Evolutionary conservation across 768 basidiomycete genomes (phyloP).

Genomic region (Kwoniella newhampshirensis): DNA sequence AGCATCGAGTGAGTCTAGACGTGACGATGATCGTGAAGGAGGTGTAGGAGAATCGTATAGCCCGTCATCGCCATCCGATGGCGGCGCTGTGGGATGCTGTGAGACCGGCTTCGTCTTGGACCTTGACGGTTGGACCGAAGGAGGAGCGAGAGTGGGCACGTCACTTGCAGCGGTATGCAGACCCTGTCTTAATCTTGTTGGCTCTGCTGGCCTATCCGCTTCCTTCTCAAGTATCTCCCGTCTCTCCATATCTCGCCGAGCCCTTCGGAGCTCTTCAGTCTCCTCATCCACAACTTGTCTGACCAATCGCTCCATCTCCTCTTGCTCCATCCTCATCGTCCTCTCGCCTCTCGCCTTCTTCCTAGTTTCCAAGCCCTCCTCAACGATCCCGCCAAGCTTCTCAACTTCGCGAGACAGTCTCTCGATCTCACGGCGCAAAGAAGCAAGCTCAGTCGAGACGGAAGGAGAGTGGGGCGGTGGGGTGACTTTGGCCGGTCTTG

Average conservation of each 20-base stretch:
- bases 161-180: conserved; percentile 32
- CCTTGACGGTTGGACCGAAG: conserved; percentile 28
- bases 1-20: not conserved
- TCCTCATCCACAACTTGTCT: conserved; percentile 27
- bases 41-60: conserved; percentile 16
- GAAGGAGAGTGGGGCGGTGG: not conserved
- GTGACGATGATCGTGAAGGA: conserved; percentile 8
- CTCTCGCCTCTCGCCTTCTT: conserved; percentile 59
- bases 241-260: conserved; percentile 67
- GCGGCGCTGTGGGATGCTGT: conserved; percentile 20
- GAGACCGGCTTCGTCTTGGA: not conserved
- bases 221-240: conserved; percentile 60
- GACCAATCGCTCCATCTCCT: conserved; percentile 24
- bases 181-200: conserved; percentile 41
- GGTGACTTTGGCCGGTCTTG: conserved; percentile 11
- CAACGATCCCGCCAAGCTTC: conserved; percentile 79
- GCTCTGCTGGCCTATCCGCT: conserved; percentile 35
- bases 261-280: conserved; percentile 63
- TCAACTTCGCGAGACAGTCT: conserved; percentile 80
- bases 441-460: conserved; percentile 56
- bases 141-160: conserved; percentile 27
- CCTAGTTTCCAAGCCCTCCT: conserved; percentile 78
- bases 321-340: conserved; percentile 37
- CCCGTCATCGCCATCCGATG: conserved; percentile 20
- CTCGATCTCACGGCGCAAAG: conserved; percentile 73